Conservation (phyloP, 768 basidiomycete genomes). For the Hysterangium stoloniferum region DNA sequence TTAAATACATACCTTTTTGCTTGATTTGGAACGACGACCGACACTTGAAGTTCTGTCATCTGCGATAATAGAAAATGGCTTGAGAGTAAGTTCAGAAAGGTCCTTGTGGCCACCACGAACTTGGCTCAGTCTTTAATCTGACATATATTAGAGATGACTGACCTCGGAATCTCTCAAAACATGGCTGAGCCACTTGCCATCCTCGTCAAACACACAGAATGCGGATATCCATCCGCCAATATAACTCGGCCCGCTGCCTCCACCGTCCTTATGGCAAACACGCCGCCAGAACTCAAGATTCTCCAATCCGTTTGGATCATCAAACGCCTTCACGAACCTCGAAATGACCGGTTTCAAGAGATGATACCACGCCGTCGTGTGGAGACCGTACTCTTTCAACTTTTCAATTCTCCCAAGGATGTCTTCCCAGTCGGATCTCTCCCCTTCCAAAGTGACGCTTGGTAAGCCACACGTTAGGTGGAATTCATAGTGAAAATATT, state of each 20-base stretch:
- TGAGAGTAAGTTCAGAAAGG: too few species aligned
- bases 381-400: constrained; percentile 30
- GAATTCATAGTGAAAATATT: constrained; percentile 32
- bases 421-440: constrained; percentile 30
- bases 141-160: too few species aligned
- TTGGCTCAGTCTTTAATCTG: too few species aligned
- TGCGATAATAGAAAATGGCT: too few species aligned
- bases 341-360: constrained; percentile 34
- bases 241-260: constrained; percentile 3
- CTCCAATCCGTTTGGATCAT: constrained; percentile 13
- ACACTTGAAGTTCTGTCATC: too few species aligned
- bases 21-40: too few species aligned
- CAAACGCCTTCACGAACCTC: constrained; percentile 24
- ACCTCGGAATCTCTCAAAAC: background rate
- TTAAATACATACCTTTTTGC: too few species aligned
- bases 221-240: constrained; percentile 14
- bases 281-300: constrained; percentile 18
- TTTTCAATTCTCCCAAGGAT: constrained; percentile 32
- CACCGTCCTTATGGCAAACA: constrained; percentile 5
- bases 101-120: too few species aligned
- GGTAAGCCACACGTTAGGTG: constrained; percentile 33
- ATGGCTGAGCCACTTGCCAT: constrained; percentile 11
- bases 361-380: constrained; percentile 29
- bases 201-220: constrained; percentile 10
- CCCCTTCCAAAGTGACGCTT: constrained; percentile 36